Base-by-base conservation (phyloP, 805 yeast genomes). In the Debaryomyces maramus region DNA sequence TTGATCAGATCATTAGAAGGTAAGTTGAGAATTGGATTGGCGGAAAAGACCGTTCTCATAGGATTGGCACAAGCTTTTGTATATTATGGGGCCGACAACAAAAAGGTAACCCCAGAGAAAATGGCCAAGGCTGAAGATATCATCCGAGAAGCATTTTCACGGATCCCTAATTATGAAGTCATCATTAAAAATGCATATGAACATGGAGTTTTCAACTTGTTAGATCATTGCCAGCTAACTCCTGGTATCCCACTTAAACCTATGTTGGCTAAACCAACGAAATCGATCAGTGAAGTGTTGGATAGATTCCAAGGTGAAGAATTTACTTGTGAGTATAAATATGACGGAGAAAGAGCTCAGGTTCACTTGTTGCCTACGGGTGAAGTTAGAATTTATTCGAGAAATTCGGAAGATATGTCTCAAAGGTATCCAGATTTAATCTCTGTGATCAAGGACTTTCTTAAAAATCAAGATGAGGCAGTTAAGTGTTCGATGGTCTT, bases 321-420 rank as follows among this genome's bases (percentile, higher is more conserved):
- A 42, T 93, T 93, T 56, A 90, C 97, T 0, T 91, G 97, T 60
- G 99, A 93, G 60, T 93, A 90, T 65, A 93, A 93, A 56, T 93
- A 93, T 55, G 99, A 93, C 60, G 99, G 99, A 32, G 99, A 93
- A 65, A 77, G 99, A 52, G 98, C 98, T 0, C 99, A 93, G 60
- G 83, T 93, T 8, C 99, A 93, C 61, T 61, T 84, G 20, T 61
- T 87, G 10, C 61, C 73, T 0, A 75, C 75, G 51, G 91, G 93
- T 2, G 63, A 73, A 8, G 82, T 88, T 51, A 73, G 77, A 40
- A 84, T 93, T 9, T 93, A 88, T 61, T 90, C 97, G 2, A 78
- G 99, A 63, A 93, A 91, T 62, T 88, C 96, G 37, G 99, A 93
- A 65, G 91, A 93, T 61, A 93, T 93, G 99, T 84, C 96, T 0